These are phyloP conservation scores for Diatrype stigma DNA, from an alignment of 2,329 filamentous ascomycete species.

Conservation along the genomic window DNA sequence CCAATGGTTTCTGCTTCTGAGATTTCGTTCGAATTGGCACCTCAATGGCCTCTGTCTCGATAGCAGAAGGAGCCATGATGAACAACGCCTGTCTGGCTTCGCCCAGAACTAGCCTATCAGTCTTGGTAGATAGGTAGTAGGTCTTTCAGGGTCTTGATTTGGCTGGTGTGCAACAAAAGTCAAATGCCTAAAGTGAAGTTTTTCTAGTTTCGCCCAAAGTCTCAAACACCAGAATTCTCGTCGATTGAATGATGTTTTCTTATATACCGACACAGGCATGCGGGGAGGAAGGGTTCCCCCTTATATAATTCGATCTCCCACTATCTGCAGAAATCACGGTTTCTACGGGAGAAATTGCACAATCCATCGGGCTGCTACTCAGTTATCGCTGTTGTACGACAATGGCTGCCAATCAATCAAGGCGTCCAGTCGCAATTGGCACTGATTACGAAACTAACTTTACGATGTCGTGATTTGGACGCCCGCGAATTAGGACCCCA, in stretches of 20 bases:
- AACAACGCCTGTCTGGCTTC: too few relatives aligned
- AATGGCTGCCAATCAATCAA: neutral
- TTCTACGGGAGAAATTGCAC: neutral
- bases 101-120: too few relatives aligned
- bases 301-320: neutral
- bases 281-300: too few relatives aligned
- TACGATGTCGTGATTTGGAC: neutral
- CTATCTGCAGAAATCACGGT: neutral
- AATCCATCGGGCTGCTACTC: neutral
- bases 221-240: too few relatives aligned
- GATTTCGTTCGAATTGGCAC: neutral
- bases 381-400: neutral
- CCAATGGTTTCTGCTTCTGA: constrained; percentile 24
- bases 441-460: neutral
- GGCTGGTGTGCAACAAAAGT: too few relatives aligned
- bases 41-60: neutral
- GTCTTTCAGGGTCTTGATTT: too few relatives aligned
- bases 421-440: neutral
- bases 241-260: too few relatives aligned
- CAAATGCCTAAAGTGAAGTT: too few relatives aligned
- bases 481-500: neutral
- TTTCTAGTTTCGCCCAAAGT: too few relatives aligned
- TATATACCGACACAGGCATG: too few relatives aligned
- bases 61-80: neutral
- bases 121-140: too few relatives aligned